Base-by-base conservation (phyloP, 768 basidiomycete genomes). In the Imleria badia region DNA sequence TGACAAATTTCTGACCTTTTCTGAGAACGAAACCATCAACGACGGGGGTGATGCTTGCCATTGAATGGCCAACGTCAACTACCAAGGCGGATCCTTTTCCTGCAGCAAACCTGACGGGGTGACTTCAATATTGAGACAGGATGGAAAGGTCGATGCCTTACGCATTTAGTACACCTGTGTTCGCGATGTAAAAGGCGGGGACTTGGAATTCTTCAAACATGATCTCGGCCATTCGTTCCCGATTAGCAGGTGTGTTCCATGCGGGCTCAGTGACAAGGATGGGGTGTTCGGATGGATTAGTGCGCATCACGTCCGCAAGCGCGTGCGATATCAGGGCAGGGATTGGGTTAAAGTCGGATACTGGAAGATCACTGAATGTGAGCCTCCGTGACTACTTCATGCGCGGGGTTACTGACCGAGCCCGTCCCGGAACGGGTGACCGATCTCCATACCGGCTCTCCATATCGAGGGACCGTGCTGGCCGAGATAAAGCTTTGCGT, bases 1-100 rank as follows among this genome's bases (percentile, higher is more conserved):
- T 2, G 48, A 29, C 43, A 38, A n/a, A 9, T 19, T 12, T 51
- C 69, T 42, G 42, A 87, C 96, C 96, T 82, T 96, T 97, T 64
- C 95, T 81, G 41, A 99, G 83, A 40, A 98, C 97, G 65, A 98
- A 99, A 5, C 97, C 97, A 62, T 99, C 97, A 5, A 95, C 93
- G 19, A 99, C 89, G 6, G 97, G 97, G 1, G 93, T 94, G 14
- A 96, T 91, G 62, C 91, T 96, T 14, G 89, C 89, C 69, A 87
- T 84, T 13, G 89, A 82, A 59, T 93, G 87, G 6, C 97, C 97
- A 44, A 98, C 82, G 63, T 99, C 97, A 39, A 99, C 84, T 2
- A 99, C 92, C 44, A 98, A 78, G 3, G 97, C 95, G n/a, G 97
- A 94, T 2, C 94, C 95, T 67, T 93, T 95, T 29, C 97, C 97